A percentile compares a stretch with the other conserved stretches of the same genome.
Evolutionary conservation across 2,329 filamentous ascomycete genomes (phyloP).

Genomic region (Phaeosphaeria sp.): DNA sequence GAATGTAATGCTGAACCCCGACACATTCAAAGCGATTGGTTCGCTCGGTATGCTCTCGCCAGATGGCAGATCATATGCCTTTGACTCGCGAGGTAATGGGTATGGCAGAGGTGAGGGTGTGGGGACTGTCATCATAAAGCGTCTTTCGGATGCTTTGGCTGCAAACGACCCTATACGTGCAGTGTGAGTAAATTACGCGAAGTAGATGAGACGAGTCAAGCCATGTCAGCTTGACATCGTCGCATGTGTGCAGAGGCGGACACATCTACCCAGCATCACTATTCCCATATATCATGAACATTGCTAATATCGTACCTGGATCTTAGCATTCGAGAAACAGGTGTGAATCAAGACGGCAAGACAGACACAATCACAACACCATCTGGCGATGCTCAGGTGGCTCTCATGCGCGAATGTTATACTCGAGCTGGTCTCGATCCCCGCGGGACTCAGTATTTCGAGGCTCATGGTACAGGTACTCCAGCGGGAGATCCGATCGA

Average conservation of each 20-base stretch:
- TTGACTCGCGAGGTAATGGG: constrained; percentile 35
- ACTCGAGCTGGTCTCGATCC: neutral
- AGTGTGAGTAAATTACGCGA: constrained; percentile 6
- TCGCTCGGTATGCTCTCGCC: constrained; percentile 6
- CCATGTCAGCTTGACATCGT: too few relatives aligned
- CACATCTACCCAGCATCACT: too few relatives aligned
- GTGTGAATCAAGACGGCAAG: constrained; percentile 20
- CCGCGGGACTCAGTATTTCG: neutral
- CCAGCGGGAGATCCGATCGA: constrained; percentile 46
- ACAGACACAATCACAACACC: constrained; percentile 22
- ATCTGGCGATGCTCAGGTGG: constrained; percentile 52
- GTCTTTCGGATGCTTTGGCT: constrained; percentile 26
- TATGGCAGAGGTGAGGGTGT: constrained; percentile 40
- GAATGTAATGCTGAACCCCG: constrained; percentile 41
- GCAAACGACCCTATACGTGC: constrained; percentile 33
- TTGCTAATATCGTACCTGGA: too few relatives aligned
- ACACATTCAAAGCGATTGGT: constrained; percentile 11
- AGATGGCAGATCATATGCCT: constrained; percentile 36
- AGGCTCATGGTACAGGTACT: constrained; percentile 56
- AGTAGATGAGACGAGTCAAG: too few relatives aligned
- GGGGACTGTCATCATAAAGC: constrained; percentile 34
- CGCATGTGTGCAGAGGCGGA: too few relatives aligned
- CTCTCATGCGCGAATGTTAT: constrained; percentile 9
- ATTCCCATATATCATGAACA: too few relatives aligned
- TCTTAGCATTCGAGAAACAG: constrained; percentile 26